Conservation (phyloP, 352 stramenopile species). For the Phytophthora multivora region DNA sequence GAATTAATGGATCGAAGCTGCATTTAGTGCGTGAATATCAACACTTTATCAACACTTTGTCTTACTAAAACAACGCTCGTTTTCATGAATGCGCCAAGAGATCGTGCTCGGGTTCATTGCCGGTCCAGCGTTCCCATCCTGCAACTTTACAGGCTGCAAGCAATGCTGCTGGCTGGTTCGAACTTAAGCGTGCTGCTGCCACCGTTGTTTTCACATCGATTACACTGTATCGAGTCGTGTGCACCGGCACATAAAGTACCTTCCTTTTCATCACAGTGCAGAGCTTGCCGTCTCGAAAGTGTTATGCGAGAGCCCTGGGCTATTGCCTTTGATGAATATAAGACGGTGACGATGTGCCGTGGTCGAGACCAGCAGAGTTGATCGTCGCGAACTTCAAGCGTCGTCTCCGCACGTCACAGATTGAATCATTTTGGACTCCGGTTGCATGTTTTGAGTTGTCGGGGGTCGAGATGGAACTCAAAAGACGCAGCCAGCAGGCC, state of each 20-base stretch:
- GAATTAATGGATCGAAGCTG: conserved; percentile 6
- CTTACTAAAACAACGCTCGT: conserved; percentile 3
- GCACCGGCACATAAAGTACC: too few species aligned
- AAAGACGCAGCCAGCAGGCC: neutral
- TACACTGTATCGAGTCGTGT: too few species aligned
- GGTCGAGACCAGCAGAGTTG: neutral
- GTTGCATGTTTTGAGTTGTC: too few species aligned
- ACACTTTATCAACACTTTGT: neutral
- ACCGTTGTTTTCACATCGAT: too few species aligned
- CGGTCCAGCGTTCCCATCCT: neutral
- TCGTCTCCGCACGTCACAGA: too few species aligned
- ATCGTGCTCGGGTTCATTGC: conserved; percentile 1
- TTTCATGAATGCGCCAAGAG: neutral
- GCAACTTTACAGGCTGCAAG: too few species aligned
- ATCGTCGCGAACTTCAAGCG: conserved; percentile 10
- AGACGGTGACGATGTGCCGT: conserved; percentile 3
- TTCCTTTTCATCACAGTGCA: neutral
- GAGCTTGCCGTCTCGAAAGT: neutral
- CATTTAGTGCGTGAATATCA: conserved; percentile 19
- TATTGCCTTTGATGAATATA: too few species aligned
- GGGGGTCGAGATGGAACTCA: neutral
- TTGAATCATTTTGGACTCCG: too few species aligned
- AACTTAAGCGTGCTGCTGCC: neutral
- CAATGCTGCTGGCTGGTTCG: neutral
- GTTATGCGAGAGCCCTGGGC: neutral